These are phyloP conservation scores for Botrytis aclada DNA, from an alignment of 2,329 filamentous ascomycete species.

Conservation along the genomic window DNA sequence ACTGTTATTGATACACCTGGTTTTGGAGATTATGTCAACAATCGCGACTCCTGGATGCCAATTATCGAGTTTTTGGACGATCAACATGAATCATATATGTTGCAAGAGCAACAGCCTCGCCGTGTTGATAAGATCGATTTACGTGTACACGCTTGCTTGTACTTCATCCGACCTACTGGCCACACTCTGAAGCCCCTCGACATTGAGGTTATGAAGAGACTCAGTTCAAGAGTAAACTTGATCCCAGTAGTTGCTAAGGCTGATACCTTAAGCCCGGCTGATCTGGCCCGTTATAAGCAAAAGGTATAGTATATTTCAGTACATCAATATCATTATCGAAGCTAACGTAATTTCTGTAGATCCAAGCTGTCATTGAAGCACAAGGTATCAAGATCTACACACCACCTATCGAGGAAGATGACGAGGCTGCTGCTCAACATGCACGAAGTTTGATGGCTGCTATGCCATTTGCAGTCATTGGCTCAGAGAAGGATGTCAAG, in stretches of 20 bases:
- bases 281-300: conserved; percentile 91
- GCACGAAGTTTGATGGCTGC: conserved; percentile 91
- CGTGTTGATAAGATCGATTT: conserved; percentile 99
- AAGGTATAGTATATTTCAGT: conserved; percentile 59
- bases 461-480: conserved; percentile 98
- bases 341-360: conserved; percentile 52
- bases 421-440: conserved; percentile 92
- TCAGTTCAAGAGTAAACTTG: conserved; percentile 96
- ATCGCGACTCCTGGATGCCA: conserved; percentile 99
- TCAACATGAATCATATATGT: conserved; percentile 99
- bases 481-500: conserved; percentile 98
- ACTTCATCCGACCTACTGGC: conserved; percentile 98
- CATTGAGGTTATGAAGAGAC: conserved; percentile 99
- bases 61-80: conserved; percentile 99
- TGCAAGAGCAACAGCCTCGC: conserved; percentile 98
- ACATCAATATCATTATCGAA: conserved; percentile 6
- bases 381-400: conserved; percentile 99
- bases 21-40: conserved; percentile 99
- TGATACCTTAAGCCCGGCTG: conserved; percentile 89
- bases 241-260: conserved; percentile 99
- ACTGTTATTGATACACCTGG: conserved; percentile 99
- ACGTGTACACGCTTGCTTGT: conserved; percentile 95
- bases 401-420: conserved; percentile 95
- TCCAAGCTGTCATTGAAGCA: conserved; percentile 91
- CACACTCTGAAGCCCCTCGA: conserved; percentile 98